phyloP scores from a whole-genome alignment of 805 yeast species.

The Lachancea meyersii region DNA sequence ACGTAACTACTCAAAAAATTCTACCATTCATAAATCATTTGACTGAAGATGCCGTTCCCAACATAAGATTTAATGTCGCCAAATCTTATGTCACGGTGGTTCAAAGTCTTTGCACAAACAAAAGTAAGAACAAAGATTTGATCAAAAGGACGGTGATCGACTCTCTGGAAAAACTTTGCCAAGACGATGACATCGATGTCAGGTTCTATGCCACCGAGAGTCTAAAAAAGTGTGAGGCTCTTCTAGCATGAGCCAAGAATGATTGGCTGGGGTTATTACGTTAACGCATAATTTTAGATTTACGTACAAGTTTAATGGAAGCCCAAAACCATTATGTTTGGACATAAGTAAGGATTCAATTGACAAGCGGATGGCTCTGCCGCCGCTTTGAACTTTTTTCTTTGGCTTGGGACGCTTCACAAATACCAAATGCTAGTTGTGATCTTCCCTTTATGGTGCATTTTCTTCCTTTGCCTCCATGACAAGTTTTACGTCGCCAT shows the following conservation, averaged over 20 bases:
- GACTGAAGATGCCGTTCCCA: slow-evolving; percentile 80
- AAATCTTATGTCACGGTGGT: slow-evolving; percentile 65
- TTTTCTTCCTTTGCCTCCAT: not conserved
- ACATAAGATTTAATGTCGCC: slow-evolving; percentile 92
- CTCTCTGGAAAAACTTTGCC: slow-evolving; percentile 53
- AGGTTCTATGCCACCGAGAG: slow-evolving; percentile 75
- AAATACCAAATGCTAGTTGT: not conserved
- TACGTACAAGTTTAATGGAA: not conserved
- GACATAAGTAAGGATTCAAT: no score
- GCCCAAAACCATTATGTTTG: not conserved
- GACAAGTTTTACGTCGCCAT: slow-evolving; percentile 2
- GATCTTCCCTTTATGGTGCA: not conserved
- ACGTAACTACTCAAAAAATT: slow-evolving; percentile 54
- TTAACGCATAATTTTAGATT: not conserved
- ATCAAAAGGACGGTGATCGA: slow-evolving; percentile 53
- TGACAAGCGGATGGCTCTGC: no score
- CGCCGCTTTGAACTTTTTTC: not conserved
- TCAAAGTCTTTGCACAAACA: slow-evolving; percentile 41
- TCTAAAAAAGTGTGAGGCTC: slow-evolving; percentile 33
- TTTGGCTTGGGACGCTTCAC: not conserved
- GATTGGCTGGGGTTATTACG: not conserved
- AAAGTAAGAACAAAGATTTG: slow-evolving; percentile 28
- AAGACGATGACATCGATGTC: slow-evolving; percentile 84
- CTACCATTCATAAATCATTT: slow-evolving; percentile 75
- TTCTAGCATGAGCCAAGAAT: slow-evolving; percentile 7